phyloP scores from a whole-genome alignment of 306 rosid genomes.

The Psophocarpus tetragonolobus region DNA sequence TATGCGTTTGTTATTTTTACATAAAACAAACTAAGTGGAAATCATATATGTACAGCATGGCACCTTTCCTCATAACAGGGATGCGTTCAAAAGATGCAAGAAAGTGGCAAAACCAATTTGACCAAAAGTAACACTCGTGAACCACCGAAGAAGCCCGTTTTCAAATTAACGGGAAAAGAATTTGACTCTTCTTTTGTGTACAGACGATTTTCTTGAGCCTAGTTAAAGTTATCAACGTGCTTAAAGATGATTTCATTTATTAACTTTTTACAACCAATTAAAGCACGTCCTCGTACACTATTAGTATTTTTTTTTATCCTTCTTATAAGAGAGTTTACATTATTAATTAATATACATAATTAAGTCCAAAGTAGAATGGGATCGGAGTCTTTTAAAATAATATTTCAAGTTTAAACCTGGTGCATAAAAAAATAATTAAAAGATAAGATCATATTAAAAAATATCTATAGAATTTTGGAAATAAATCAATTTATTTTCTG shows the following conservation, averaged over 20 bases:
- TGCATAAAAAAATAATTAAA: too few species aligned
- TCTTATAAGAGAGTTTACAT: too few species aligned
- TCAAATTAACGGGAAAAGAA: neutral
- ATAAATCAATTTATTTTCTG: too few species aligned
- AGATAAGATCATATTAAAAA: too few species aligned
- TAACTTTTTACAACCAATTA: neutral
- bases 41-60: neutral
- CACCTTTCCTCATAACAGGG: constrained; percentile 15
- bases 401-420: too few species aligned
- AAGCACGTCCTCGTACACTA: too few species aligned
- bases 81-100: neutral
- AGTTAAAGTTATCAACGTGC: constrained; percentile 17
- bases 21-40: neutral
- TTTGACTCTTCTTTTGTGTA: constrained; percentile 1
- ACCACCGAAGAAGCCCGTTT: neutral
- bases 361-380: neutral
- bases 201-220: constrained; percentile 34
- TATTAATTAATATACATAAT: too few species aligned
- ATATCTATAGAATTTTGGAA: too few species aligned
- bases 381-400: too few species aligned
- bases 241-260: neutral
- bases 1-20: neutral
- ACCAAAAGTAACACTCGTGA: neutral
- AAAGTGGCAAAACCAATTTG: constrained; percentile 20
- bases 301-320: too few species aligned